These are phyloP conservation scores for Monascus purpureus DNA, from an alignment of 495 filamentous ascomycete genomes.

Conservation along the genomic window DNA sequence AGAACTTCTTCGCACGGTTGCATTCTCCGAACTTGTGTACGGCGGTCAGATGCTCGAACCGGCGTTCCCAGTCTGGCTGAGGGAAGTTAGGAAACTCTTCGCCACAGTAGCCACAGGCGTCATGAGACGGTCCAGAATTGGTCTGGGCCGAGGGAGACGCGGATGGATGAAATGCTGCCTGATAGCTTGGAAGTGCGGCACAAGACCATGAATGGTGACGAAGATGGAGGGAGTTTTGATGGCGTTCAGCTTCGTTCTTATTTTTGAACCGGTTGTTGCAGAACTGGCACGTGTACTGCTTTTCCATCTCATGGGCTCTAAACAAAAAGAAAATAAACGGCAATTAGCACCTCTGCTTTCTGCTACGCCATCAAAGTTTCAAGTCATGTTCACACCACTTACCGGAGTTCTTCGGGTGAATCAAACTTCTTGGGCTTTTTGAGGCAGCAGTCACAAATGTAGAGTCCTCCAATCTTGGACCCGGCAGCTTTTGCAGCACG, in stretches of 20 bases:
- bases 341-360: too few relatives aligned
- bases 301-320: slow-evolving; percentile 78
- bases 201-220: slow-evolving; percentile 97
- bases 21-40: slow-evolving; percentile 96
- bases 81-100: slow-evolving; percentile 71
- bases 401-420: slow-evolving; percentile 72
- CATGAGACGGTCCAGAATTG: slow-evolving; percentile 31
- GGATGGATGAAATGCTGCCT: slow-evolving; percentile 78
- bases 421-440: slow-evolving; percentile 99
- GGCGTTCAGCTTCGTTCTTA: slow-evolving; percentile 96
- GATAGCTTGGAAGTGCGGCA: slow-evolving; percentile 60
- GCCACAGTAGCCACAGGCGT: slow-evolving; percentile 92
- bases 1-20: slow-evolving; percentile 98
- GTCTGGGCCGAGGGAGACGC: slow-evolving; percentile 23
- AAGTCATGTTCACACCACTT: too few relatives aligned
- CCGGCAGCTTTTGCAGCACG: slow-evolving; percentile 15
- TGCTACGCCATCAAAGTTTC: too few relatives aligned
- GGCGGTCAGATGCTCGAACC: slow-evolving; percentile 74
- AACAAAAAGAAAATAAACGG: too few relatives aligned
- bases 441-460: slow-evolving; percentile 92
- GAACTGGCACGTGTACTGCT: slow-evolving; percentile 86
- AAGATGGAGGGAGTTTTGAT: slow-evolving; percentile 93
- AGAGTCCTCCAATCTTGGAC: slow-evolving; percentile 34
- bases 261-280: slow-evolving; percentile 98
- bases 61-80: slow-evolving; percentile 65